These are phyloP conservation scores for Phytophthora sojae DNA, from an alignment of 352 stramenopile species.

Conservation along the genomic window DNA sequence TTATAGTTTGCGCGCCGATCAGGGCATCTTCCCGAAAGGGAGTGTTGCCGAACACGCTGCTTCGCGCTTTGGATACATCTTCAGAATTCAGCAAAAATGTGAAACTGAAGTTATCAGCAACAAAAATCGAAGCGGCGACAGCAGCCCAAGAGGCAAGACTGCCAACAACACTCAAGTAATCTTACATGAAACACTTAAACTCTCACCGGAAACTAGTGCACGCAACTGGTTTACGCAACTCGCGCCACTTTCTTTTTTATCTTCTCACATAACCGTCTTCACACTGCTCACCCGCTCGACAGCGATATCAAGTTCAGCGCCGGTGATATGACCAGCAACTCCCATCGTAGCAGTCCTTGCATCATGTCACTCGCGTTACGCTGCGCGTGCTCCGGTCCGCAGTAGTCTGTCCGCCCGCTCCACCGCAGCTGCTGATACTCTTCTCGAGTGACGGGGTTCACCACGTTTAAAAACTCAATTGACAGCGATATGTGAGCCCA, in stretches of 20 bases:
- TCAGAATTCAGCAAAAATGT: too few relatives aligned
- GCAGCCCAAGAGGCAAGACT: not conserved
- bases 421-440: constrained; percentile 47
- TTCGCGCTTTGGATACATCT: too few relatives aligned
- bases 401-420: constrained; percentile 55
- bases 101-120: constrained; percentile 8
- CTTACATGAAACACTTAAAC: not conserved
- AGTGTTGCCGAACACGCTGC: too few relatives aligned
- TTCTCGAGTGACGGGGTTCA: constrained; percentile 31
- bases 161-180: not conserved
- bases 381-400: constrained; percentile 38
- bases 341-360: constrained; percentile 48
- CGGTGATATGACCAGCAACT: constrained; percentile 44
- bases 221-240: not conserved
- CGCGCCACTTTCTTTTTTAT: not conserved
- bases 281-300: not conserved
- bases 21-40: too few relatives aligned
- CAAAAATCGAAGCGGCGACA: constrained; percentile 10
- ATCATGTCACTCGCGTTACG: constrained; percentile 53
- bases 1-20: too few relatives aligned
- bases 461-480: constrained; percentile 50
- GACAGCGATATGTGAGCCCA: constrained; percentile 49
- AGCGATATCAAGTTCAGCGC: constrained; percentile 33
- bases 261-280: not conserved
- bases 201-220: not conserved